Base-by-base conservation (phyloP, 2,329 filamentous ascomycete genomes). In the Pezizomycotina sp. region DNA sequence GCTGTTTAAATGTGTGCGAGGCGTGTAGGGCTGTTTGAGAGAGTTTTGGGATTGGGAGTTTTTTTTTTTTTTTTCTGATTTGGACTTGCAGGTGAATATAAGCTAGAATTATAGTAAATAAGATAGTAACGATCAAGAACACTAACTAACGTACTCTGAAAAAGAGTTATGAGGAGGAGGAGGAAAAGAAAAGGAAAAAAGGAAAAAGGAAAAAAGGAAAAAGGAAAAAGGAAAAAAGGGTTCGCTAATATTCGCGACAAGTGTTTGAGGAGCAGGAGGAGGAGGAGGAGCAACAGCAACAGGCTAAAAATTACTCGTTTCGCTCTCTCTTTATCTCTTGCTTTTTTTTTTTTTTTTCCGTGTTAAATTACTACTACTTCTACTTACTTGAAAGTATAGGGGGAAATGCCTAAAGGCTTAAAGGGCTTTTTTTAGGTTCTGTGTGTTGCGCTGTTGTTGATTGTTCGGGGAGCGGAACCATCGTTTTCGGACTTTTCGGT, bases 281-380 rank as follows among this genome's bases (percentile, higher is more conserved):
- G 8, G n/a, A 24, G 12, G 13, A 19, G 25, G 16, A 38, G 26
- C 35, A 27, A 33, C 21, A 38, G 31, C 40, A 38, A n/a, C n/a
- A n/a, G n/a, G n/a, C n/a, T n/a, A n/a, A n/a, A n/a, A n/a, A n/a
- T n/a, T n/a, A n/a, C n/a, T n/a, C n/a, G n/a, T n/a, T n/a, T n/a
- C n/a, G n/a, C n/a, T n/a, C n/a, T n/a, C n/a, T n/a, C n/a, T n/a
- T n/a, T n/a, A n/a, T n/a, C n/a, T n/a, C n/a, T n/a, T n/a, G n/a
- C n/a, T n/a, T n/a, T n/a, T n/a, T n/a, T n/a, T n/a, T n/a, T n/a
- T n/a, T n/a, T n/a, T n/a, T n/a, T n/a, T n/a, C n/a, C n/a, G n/a
- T n/a, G n/a, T n/a, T n/a, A n/a, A n/a, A n/a, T n/a, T n/a, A n/a
- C n/a, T n/a, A n/a, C n/a, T n/a, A n/a, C n/a, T n/a, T n/a, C n/a